Evolutionary conservation across 2,329 filamentous ascomycete genomes (phyloP), one percentile per base, ranked within the genome.

Genomic region (Ascochyta pisi): DNA sequence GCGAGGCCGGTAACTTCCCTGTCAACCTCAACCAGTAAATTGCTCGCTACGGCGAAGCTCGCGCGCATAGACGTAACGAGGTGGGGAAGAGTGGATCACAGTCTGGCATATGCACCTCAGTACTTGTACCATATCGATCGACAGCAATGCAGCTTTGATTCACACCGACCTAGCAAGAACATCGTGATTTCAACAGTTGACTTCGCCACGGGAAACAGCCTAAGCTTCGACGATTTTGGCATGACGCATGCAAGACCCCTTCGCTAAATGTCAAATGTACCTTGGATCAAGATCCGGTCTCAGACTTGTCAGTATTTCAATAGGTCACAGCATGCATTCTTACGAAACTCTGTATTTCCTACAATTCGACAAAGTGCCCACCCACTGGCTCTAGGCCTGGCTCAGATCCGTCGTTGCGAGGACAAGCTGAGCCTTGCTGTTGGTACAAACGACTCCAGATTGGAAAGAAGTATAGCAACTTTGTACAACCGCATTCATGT

Each of bases 1-100:
- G 95, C 81, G 91, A 92, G 96, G 83, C 58, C 16, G 73, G 73
- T 48, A 75, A 66, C 60, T 75, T 75, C 65, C 73, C 73, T 24
- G 67, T 68, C 61, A 73, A 68, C 58, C 71, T 75, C 54, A 66
- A 75, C 63, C 70, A 75, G 68, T 75, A 74, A 60, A 68, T 26
- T 57, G 50, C 46, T 60, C 53, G 54, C 61, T 40, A 45, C 23
- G 40, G 40, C 45, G 9, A 54, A 57, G 58, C 40, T 54, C 43
- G 60, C 49, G 41, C 59, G 58, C 49, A 58, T 54, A 57, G 50
- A 51, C 63, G 63, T 66, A 54, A 51, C 62, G 54, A 59, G 51
- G 58, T 55, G 58, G 56, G 49, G 48, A 53, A 38, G 41, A 50
- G 41, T 59, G 66, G 47, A 66, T 65, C 65, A 62, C 58, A 68